Evolutionary conservation across 345 rosid species (phyloP).

Genomic region (Aethionema arabicum): DNA sequence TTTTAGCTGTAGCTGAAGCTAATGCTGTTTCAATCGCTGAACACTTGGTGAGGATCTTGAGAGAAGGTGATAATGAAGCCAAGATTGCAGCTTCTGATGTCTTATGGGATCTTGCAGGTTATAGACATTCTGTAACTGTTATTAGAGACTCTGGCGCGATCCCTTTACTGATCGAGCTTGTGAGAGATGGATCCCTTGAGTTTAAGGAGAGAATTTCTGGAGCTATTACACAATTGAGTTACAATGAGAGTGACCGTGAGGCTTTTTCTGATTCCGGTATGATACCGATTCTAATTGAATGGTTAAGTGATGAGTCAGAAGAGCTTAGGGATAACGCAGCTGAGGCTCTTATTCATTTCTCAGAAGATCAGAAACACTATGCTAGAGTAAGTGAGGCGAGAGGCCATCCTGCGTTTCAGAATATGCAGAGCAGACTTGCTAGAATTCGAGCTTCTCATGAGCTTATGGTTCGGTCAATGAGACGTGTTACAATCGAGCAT

Average conservation of each 20-base stretch:
- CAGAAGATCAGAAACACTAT: constrained; percentile 42
- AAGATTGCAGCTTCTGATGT: constrained; percentile 59
- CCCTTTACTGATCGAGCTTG: constrained; percentile 47
- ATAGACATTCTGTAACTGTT: constrained; percentile 49
- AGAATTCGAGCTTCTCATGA: constrained; percentile 44
- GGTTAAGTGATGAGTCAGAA: constrained; percentile 48
- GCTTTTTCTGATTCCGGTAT: constrained; percentile 45
- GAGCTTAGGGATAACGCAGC: constrained; percentile 52
- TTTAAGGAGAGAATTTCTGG: constrained; percentile 50
- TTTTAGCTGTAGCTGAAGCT: constrained; percentile 54
- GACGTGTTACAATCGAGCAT: constrained; percentile 46
- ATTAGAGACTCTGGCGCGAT: constrained; percentile 59
- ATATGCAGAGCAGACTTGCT: constrained; percentile 45
- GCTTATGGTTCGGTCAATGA: constrained; percentile 45
- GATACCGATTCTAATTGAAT: constrained; percentile 44
- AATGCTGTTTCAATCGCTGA: constrained; percentile 54
- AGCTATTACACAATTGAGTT: constrained; percentile 57
- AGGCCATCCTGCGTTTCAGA: constrained; percentile 37
- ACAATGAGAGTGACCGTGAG: constrained; percentile 41
- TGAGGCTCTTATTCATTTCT: constrained; percentile 52
- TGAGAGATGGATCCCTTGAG: constrained; percentile 44
- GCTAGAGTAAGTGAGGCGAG: constrained; percentile 43
- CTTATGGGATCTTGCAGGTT: constrained; percentile 55
- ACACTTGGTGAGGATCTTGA: constrained; percentile 53
- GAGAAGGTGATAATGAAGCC: constrained; percentile 53